Conservation (phyloP, 1,284 basidiomycete genomes). For the Xerocomus minutiporus region DNA sequence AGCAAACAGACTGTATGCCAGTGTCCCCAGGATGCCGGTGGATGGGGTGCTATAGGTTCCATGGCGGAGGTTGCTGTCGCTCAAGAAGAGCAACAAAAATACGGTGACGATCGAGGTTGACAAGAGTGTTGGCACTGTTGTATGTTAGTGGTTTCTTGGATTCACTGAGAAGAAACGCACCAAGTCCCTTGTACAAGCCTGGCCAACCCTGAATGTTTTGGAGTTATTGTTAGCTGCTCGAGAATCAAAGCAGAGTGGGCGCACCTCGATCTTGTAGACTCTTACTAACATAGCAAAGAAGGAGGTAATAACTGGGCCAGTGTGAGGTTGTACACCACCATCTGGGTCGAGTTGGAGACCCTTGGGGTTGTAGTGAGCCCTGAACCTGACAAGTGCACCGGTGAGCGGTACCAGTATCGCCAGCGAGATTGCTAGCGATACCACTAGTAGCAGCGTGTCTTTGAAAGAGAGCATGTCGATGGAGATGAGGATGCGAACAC, state of each 20-base stretch:
- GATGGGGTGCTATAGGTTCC: conserved; percentile 69
- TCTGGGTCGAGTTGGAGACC: conserved; percentile 79
- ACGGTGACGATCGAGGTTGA: conserved; percentile 57
- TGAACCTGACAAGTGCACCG: conserved; percentile 66
- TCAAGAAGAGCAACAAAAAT: conserved; percentile 53
- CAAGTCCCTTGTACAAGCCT: conserved; percentile 80
- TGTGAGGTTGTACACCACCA: conserved; percentile 70
- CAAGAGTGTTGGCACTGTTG: conserved; percentile 65
- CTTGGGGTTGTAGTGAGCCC: conserved; percentile 79
- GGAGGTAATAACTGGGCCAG: conserved; percentile 61
- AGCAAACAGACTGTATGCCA: conserved; percentile 59
- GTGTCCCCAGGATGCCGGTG: conserved; percentile 60
- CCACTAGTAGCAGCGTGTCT: conserved; percentile 44
- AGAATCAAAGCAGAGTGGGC: conserved; percentile 12
- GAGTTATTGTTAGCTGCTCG: not conserved
- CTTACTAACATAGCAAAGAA: conserved; percentile 69
- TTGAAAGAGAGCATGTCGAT: conserved; percentile 36
- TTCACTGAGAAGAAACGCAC: conserved; percentile 41
- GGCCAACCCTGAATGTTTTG: conserved; percentile 52
- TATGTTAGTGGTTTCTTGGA: conserved; percentile 11
- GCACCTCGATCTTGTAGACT: conserved; percentile 73
- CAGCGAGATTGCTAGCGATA: conserved; percentile 43
- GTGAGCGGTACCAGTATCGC: conserved; percentile 56
- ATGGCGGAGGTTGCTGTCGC: conserved; percentile 51
- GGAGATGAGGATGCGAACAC: not conserved